Base-by-base conservation (phyloP, 1,284 basidiomycete species). In the Ganoderma multipileum region DNA sequence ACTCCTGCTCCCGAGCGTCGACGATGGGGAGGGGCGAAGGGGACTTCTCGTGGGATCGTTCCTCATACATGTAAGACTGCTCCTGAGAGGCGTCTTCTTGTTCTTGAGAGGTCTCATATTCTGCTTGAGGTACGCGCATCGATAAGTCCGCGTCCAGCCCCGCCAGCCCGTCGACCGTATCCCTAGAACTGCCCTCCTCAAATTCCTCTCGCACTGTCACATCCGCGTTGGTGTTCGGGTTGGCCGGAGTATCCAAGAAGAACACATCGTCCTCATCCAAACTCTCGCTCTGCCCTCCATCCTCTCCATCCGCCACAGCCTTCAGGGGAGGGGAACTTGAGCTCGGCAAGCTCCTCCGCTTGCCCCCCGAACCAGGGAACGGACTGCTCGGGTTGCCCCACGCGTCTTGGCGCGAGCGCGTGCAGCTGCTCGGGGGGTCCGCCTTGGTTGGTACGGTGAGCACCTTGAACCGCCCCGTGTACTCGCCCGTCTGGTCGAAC, bases 311-410 rank as follows among this genome's bases (percentile, higher is more conserved):
- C 5, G 65, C 59, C 5, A 52, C 61, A 0, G 70, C 68, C 47
- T 64, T 67, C 12, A 71, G 55, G 14, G 72, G 70, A 2, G 72
- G 72, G 0, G 72, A 73, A 18, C 69, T 71, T 0, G 66, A 68
- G 39, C 69, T 68, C 4, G 69, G 68, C 0, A 71, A 58, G 20
- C 62, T 67, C 20, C 68, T 62, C 14, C 64, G 61, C 26, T 63
- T 23, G 1, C 69, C 63, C 3, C n/a, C 26, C 1, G 58, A 41
- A 2, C 65, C 52, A 26, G 77, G 77, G 71, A 73, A 91, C 0
- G 91, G 91, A 67, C 90, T 92, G 52, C 89, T 84, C 2, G 90
- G 91, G 14, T 87, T 82, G 0, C 91, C 91, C 91, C 91, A 92
- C 30, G 81, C 78, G 44, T 87, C 85, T 77, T 84, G 84, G 50